These are phyloP conservation scores for Solanum hybrid DNA, from an alignment of 305 asterid species.

Conservation along the genomic window DNA sequence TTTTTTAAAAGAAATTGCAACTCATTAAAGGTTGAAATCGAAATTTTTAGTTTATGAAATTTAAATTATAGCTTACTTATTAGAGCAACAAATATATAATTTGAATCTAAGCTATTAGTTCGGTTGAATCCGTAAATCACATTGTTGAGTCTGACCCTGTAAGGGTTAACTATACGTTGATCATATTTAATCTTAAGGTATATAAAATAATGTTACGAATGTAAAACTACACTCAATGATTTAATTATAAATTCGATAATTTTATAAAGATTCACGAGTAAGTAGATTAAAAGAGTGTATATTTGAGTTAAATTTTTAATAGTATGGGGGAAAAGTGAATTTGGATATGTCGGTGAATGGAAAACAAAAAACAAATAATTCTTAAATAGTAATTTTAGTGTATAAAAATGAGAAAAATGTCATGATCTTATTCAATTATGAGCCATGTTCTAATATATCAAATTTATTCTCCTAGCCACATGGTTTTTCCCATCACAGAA, in stretches of 20 bases:
- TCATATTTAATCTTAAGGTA: not conserved
- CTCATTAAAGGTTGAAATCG: not conserved
- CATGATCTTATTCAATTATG: constrained; percentile 35
- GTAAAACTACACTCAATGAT: no score
- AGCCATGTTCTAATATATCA: constrained; percentile 43
- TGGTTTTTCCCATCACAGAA: constrained; percentile 29
- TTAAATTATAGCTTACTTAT: not conserved
- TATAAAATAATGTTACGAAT: not conserved
- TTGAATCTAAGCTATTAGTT: not conserved
- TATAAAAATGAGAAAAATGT: constrained; percentile 17
- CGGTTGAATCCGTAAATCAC: not conserved
- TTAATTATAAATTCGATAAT: no score
- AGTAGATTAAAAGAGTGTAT: not conserved
- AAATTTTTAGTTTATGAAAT: not conserved
- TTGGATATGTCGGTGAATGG: not conserved
- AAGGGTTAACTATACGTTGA: not conserved
- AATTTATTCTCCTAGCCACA: constrained; percentile 28
- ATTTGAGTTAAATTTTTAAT: not conserved
- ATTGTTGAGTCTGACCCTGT: not conserved
- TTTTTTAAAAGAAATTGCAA: not conserved
- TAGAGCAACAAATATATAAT: not conserved
- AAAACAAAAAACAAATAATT: not conserved
- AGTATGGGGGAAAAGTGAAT: not conserved
- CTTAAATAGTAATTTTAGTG: not conserved
- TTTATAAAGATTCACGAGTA: not conserved